Percentiles rank a stretch among this genome's conserved stretches.
Conservation (phyloP, 2,329 filamentous ascomycete species). For the Emergomyces pasteurianus region DNA sequence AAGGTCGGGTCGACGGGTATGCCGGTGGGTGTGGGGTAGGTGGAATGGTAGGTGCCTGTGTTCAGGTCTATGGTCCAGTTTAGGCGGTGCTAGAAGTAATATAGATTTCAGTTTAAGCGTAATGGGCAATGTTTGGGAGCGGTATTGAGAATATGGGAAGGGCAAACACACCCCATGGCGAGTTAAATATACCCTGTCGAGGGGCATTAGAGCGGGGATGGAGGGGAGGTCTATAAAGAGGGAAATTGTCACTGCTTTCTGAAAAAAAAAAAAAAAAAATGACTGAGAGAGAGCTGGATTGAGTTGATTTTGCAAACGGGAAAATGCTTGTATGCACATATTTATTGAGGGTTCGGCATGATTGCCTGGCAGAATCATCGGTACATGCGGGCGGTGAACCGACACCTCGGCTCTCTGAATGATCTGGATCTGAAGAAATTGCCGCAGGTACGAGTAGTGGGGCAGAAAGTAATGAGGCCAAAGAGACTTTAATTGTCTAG, state of each 20-base stretch:
- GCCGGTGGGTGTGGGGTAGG: constrained; percentile 69
- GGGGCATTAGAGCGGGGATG: constrained; percentile 38
- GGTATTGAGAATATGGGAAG: background rate
- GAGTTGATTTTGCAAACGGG: background rate
- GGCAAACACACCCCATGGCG: constrained; percentile 56
- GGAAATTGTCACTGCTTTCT: background rate
- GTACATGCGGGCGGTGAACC: constrained; percentile 1
- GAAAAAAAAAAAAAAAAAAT: background rate
- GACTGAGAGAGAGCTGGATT: background rate
- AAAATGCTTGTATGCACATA: too few species aligned
- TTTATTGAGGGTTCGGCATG: too few species aligned
- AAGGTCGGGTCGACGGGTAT: constrained; percentile 80
- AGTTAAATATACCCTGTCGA: constrained; percentile 61
- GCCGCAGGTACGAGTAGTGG: background rate
- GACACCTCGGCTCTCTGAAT: constrained; percentile 5
- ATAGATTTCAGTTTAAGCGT: background rate
- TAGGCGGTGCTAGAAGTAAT: constrained; percentile 59
- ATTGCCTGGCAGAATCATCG: constrained; percentile 1
- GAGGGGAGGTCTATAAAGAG: background rate
- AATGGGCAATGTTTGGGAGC: constrained; percentile 6
- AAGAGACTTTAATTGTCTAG: background rate
- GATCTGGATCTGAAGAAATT: too few species aligned
- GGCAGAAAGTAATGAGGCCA: background rate
- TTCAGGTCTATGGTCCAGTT: constrained; percentile 76
- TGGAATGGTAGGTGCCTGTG: constrained; percentile 65